Evolutionary conservation across 352 stramenopile species (phyloP), one percentile per base, ranked within the genome.

Genomic region (Phytophthora quininea): DNA sequence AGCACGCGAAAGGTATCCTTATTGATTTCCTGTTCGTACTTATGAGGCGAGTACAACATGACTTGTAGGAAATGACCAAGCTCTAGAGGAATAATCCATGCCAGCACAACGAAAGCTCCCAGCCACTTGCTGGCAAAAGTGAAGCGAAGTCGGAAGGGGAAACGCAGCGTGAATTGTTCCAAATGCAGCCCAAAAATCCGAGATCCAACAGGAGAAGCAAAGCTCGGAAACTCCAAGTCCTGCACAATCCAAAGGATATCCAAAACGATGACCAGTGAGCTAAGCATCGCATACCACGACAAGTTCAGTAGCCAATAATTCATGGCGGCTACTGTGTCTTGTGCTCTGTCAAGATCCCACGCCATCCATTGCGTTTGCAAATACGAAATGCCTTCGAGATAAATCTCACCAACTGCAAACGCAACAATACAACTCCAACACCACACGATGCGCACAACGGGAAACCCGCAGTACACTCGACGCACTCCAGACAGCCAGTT

Each of bases 241-340:
- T 89, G 80, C 8, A 86, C 42, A 8, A 88, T 12, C 80, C 78
- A 89, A 11, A 86, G 32, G 0, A 88, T 1, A 59, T 91, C 78
- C 31, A 89, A 64, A 19, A 52, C 52, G 3, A 91, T 63, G 27
- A 83, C 50, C 0, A 76, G 55, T 1, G 76, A 69, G 27, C 64
- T 65, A 7, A 83, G 59, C 50, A 87, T 42, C 11, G 61, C 60
- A 37, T 65, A 68, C 74, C 78, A 87, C 6, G 78, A 78, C 31
- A 70, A 56, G 52, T 85, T 85, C n/a, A 62, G 68, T 42, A 72
- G 64, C 73, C 67, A 82, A 14, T 38, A 30, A 5, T 68, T 51
- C 32, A 64, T 64, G 5, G 45, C 46, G 35, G 49, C 42, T 6
- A 24, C 19, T 24, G 48, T 32, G 2, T 27, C 45, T 9, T 58